These are phyloP conservation scores for Saururus chinensis DNA, from an alignment of 164 flowering plant species.

Conservation along the genomic window DNA sequence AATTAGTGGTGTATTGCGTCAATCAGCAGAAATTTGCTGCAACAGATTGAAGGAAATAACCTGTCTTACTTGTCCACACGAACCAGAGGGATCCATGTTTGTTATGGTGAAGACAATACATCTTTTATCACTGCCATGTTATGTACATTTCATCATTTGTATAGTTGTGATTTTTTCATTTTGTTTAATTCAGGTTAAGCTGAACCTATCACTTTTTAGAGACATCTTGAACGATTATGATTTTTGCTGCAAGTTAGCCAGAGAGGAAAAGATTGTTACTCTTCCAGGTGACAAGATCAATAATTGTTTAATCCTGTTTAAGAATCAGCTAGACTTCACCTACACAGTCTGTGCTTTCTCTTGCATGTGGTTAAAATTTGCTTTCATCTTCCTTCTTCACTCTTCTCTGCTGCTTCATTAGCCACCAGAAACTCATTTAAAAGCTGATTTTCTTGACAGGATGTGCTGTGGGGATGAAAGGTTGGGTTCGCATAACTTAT, in stretches of 20 bases:
- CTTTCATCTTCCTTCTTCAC: background rate
- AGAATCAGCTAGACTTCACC: background rate
- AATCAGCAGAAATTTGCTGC: constrained; percentile 38
- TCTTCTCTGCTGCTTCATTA: background rate
- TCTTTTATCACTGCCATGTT: background rate
- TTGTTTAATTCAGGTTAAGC: constrained; percentile 35
- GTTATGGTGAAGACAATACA: constrained; percentile 47
- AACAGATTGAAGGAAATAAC: constrained; percentile 30
- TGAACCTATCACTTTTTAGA: constrained; percentile 37
- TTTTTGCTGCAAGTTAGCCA: constrained; percentile 70
- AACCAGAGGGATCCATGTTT: constrained; percentile 78
- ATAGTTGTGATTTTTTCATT: too few species aligned
- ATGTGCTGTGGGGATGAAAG: constrained; percentile 19
- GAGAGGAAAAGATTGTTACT: constrained; percentile 66
- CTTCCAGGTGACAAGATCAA: constrained; percentile 50
- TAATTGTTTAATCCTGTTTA: background rate
- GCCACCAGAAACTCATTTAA: background rate
- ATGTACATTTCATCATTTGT: background rate
- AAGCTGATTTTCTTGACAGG: constrained; percentile 12
- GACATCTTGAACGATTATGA: constrained; percentile 69
- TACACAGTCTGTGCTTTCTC: too few species aligned
- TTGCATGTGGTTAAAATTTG: too few species aligned
- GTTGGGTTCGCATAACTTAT: constrained; percentile 75
- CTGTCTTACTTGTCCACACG: constrained; percentile 17
- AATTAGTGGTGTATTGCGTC: constrained; percentile 35